Evolutionary conservation across 1,284 basidiomycete genomes (phyloP).

Genomic region (Anthracocystis walkeri): DNA sequence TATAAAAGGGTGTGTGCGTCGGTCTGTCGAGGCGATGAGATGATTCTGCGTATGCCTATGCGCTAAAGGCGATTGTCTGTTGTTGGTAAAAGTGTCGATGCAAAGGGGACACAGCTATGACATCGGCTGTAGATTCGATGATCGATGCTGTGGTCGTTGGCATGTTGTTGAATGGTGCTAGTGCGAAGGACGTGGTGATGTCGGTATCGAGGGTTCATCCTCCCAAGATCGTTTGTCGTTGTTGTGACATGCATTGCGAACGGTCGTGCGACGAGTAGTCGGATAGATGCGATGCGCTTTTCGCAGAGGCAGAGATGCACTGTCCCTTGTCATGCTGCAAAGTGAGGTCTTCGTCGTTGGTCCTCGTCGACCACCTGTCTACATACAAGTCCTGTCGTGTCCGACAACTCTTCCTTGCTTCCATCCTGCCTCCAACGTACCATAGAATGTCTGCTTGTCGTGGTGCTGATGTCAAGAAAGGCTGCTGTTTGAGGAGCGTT

Average conservation of each 20-base stretch:
- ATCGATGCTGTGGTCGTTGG: background rate
- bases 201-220: background rate
- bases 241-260: background rate
- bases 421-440: constrained; percentile 5
- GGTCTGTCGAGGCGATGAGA: too few relatives aligned
- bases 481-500: constrained; percentile 8
- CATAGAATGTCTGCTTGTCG: constrained; percentile 7
- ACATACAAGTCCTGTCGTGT: background rate
- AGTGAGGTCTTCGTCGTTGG: background rate
- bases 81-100: background rate
- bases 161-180: background rate
- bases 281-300: background rate
- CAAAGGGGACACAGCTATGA: background rate
- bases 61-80: too few relatives aligned
- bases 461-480: constrained; percentile 1
- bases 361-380: background rate
- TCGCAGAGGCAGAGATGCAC: background rate
- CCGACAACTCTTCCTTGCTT: background rate
- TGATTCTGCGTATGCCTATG: too few relatives aligned
- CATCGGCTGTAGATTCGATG: background rate
- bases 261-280: background rate
- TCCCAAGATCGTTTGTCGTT: background rate
- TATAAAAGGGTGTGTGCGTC: too few relatives aligned
- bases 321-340: background rate
- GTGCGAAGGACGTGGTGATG: background rate